These are phyloP conservation scores for Elaeis guineensis DNA, from an alignment of 176 grass and related monocot genomes.

Conservation along the genomic window DNA sequence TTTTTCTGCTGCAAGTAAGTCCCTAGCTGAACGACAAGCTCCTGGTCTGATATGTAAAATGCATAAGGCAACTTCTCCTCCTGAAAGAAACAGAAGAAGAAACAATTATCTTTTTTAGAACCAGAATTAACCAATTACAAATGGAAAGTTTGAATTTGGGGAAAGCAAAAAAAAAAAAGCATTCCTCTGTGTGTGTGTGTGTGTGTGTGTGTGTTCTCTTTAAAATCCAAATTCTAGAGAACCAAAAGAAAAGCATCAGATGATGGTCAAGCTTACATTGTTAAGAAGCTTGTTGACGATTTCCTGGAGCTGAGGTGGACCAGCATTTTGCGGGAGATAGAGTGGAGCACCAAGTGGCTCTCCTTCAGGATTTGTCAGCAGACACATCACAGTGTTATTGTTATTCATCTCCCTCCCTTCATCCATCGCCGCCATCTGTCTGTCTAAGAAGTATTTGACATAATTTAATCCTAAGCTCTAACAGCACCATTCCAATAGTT, in stretches of 20 bases:
- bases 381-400: slow-evolving; percentile 57
- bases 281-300: slow-evolving; percentile 90
- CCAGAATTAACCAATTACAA: too few relatives aligned
- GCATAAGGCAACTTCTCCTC: slow-evolving; percentile 82
- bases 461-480: too few relatives aligned
- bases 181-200: too few relatives aligned
- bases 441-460: too few relatives aligned
- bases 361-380: slow-evolving; percentile 65
- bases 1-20: slow-evolving; percentile 74
- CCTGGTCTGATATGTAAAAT: slow-evolving; percentile 89
- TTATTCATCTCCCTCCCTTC: slow-evolving; percentile 12
- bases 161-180: background rate
- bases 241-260: background rate
- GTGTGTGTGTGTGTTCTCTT: too few relatives aligned
- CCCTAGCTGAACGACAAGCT: slow-evolving; percentile 59
- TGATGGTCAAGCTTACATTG: slow-evolving; percentile 30
- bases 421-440: slow-evolving; percentile 27
- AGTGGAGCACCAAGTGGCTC: slow-evolving; percentile 58
- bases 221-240: too few relatives aligned
- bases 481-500: too few relatives aligned
- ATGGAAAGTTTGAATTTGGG: too few relatives aligned
- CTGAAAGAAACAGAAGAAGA: slow-evolving; percentile 17
- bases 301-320: slow-evolving; percentile 77
- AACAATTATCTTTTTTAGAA: too few relatives aligned
- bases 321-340: slow-evolving; percentile 74